A percentile compares a stretch with the other conserved stretches of the same genome.
Conservation (phyloP, 2,329 filamentous ascomycete species). For the Sporothrix globosa region DNA sequence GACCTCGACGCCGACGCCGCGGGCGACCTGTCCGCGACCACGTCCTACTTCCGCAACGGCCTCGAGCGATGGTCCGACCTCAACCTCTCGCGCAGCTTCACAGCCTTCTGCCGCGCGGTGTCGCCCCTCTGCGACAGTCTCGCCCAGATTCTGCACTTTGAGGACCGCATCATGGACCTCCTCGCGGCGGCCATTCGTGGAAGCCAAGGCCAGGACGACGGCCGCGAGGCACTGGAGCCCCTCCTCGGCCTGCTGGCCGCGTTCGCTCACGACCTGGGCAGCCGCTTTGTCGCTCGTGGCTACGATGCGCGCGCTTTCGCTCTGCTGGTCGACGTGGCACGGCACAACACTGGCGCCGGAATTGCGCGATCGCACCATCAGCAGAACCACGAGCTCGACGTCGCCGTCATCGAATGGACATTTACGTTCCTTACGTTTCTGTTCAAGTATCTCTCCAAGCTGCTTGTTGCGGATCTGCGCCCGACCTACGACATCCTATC, state of each 20-base stretch:
- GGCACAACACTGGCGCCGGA: slow-evolving; percentile 34
- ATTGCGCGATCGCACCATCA: slow-evolving; percentile 28
- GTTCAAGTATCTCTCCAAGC: slow-evolving; percentile 92
- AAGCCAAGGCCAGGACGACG: slow-evolving; percentile 53
- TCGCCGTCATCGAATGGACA: slow-evolving; percentile 95
- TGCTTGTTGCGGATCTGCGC: slow-evolving; percentile 81
- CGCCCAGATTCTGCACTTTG: slow-evolving; percentile 87
- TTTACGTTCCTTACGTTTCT: slow-evolving; percentile 93
- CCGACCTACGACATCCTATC: slow-evolving; percentile 83
- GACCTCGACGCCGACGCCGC: slow-evolving; percentile 65
- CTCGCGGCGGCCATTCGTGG: slow-evolving; percentile 74
- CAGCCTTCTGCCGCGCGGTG: slow-evolving; percentile 73
- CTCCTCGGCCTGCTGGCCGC: slow-evolving; percentile 85
- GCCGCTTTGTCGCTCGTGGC: slow-evolving; percentile 72
- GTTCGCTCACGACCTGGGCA: slow-evolving; percentile 90
- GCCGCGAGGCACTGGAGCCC: slow-evolving; percentile 81
- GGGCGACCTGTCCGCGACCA: slow-evolving; percentile 72
- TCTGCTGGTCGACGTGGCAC: slow-evolving; percentile 74
- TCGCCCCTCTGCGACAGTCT: slow-evolving; percentile 83
- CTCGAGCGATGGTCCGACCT: slow-evolving; percentile 89
- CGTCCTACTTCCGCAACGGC: slow-evolving; percentile 84
- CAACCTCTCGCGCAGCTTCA: slow-evolving; percentile 83
- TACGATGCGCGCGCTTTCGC: slow-evolving; percentile 77
- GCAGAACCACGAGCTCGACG: slow-evolving; percentile 68
- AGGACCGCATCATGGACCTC: slow-evolving; percentile 78